Conservation (phyloP, 2,329 filamentous ascomycete species). For the Beauveria asiatica region DNA sequence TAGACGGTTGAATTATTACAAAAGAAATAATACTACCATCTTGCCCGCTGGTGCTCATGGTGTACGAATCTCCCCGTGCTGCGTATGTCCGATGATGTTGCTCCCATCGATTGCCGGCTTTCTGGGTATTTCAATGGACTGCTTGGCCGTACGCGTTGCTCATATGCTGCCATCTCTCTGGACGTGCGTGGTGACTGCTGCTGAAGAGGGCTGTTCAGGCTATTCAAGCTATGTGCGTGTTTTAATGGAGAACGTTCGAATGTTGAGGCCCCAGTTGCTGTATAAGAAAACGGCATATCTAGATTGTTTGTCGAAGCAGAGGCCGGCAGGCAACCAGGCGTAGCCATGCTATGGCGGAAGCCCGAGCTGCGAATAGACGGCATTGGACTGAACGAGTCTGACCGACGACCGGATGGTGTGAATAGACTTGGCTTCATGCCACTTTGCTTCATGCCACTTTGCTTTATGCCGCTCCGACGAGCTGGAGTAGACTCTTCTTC, state of each 20-base stretch:
- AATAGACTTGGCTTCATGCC: constrained; percentile 33
- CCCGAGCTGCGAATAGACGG: constrained; percentile 21
- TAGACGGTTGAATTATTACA: not conserved
- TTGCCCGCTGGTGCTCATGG: not conserved
- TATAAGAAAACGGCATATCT: constrained; percentile 8
- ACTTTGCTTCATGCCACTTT: constrained; percentile 31
- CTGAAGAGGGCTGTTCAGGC: constrained; percentile 36
- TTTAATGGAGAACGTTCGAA: constrained; percentile 77
- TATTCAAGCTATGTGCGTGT: constrained; percentile 59
- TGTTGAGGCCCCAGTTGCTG: constrained; percentile 55
- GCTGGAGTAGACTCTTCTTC: constrained; percentile 42
- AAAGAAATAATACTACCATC: constrained; percentile 2
- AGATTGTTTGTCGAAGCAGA: constrained; percentile 18
- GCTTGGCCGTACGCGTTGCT: constrained; percentile 36
- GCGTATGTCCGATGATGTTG: not conserved
- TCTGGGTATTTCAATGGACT: constrained; percentile 34
- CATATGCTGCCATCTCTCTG: constrained; percentile 51
- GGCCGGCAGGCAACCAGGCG: constrained; percentile 21
- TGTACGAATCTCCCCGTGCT: not conserved
- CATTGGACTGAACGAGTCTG: constrained; percentile 27
- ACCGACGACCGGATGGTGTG: constrained; percentile 30
- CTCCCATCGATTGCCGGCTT: constrained; percentile 18
- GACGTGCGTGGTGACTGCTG: constrained; percentile 47
- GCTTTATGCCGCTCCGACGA: constrained; percentile 30
- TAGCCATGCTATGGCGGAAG: constrained; percentile 27